phyloP scores from a whole-genome alignment of 371 early-diverging fungal species.

The Funneliformis caledonium region DNA sequence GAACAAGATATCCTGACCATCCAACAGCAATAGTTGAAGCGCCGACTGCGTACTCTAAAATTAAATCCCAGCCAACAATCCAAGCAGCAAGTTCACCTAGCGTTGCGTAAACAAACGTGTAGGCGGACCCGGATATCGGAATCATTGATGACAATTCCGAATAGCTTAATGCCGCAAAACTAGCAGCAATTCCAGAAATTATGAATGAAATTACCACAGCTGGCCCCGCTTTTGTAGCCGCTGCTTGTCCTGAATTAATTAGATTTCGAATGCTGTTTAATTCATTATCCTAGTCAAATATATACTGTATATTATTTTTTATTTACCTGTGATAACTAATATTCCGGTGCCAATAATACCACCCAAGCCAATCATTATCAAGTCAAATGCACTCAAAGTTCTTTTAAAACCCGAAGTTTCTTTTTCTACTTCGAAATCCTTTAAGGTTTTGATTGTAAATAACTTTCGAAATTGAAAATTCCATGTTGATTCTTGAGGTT shows the following conservation, averaged over 20 bases:
- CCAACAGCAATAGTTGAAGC: conserved; percentile 66
- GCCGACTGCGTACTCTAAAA: conserved; percentile 83
- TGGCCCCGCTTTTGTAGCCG: conserved; percentile 79
- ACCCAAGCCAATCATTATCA: conserved; percentile 58
- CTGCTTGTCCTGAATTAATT: conserved; percentile 68
- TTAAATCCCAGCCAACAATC: conserved; percentile 86
- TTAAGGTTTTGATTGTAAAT: conserved; percentile 24
- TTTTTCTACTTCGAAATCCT: conserved; percentile 11
- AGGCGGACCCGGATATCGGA: conserved; percentile 84
- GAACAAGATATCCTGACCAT: conserved; percentile 79
- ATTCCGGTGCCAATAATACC: conserved; percentile 76
- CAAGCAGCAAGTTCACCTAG: conserved; percentile 84
- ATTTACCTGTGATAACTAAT: conserved; percentile 53
- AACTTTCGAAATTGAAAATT: conserved; percentile 28
- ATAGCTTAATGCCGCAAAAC: conserved; percentile 78
- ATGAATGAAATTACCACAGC: conserved; percentile 79
- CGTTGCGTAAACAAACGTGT: conserved; percentile 83
- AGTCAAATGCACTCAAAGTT: conserved; percentile 37
- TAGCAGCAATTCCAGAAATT: conserved; percentile 74
- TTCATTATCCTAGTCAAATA: neutral
- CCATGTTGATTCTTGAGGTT: neutral
- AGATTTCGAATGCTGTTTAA: neutral
- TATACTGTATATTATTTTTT: too few relatives aligned
- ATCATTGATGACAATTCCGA: conserved; percentile 85
- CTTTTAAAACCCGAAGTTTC: conserved; percentile 22